Percentiles rank a stretch among this genome's conserved stretches.
Conservation (phyloP, 140 eudicot species). For the Cichorium intybus region DNA sequence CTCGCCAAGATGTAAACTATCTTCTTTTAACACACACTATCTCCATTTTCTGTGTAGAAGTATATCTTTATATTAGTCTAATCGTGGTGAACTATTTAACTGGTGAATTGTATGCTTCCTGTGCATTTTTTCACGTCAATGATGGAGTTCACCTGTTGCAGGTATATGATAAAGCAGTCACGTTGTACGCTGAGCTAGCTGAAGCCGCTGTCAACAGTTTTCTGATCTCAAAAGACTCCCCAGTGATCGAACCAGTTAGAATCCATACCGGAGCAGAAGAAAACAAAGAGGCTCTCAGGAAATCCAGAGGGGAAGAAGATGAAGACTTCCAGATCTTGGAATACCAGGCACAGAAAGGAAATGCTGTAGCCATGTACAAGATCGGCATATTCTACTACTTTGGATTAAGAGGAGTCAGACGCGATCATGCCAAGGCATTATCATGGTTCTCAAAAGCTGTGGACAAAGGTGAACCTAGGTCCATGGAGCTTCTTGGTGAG, state of each 20-base stretch:
- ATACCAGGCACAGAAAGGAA: constrained; percentile 96
- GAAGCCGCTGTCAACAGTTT: constrained; percentile 92
- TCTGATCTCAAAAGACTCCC: constrained; percentile 83
- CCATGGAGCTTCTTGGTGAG: constrained; percentile 99
- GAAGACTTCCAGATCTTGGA: constrained; percentile 94
- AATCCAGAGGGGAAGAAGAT: constrained; percentile 94
- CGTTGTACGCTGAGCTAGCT: constrained; percentile 90
- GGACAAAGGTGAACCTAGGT: constrained; percentile 87
- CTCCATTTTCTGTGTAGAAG: background rate
- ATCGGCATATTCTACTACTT: constrained; percentile 86
- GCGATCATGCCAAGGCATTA: constrained; percentile 87
- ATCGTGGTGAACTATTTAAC: background rate
- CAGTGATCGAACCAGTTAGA: constrained; percentile 90
- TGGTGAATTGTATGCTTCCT: constrained; percentile 4
- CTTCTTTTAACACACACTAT: background rate
- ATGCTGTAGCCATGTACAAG: constrained; percentile 86
- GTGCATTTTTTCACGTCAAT: background rate
- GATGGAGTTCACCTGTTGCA: constrained; percentile 36
- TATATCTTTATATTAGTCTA: background rate
- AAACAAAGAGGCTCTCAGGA: constrained; percentile 86
- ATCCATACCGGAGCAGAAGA: constrained; percentile 92
- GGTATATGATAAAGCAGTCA: constrained; percentile 81
- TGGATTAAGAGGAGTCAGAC: constrained; percentile 91
- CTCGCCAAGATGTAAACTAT: constrained; percentile 72
- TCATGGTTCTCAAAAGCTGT: constrained; percentile 89